Evolutionary conservation across 1,284 basidiomycete species (phyloP).

Genomic region (Cutaneotrichosporon curvatum): DNA sequence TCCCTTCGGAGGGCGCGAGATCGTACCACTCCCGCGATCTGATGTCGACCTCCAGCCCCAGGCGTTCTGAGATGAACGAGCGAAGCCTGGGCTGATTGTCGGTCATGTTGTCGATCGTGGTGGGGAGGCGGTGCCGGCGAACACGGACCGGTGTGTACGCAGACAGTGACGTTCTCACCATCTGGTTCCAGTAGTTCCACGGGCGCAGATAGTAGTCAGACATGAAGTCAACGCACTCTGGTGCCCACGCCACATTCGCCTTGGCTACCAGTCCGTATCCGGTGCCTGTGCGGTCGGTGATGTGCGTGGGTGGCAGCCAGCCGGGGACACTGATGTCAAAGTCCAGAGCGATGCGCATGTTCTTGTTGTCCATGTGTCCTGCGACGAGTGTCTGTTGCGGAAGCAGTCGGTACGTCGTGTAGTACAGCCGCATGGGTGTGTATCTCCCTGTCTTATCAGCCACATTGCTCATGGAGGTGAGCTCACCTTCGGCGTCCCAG

Average conservation of each 20-base stretch:
- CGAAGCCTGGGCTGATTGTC: slow-evolving; percentile 7
- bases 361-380: slow-evolving; percentile 11
- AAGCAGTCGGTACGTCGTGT: slow-evolving; percentile 16
- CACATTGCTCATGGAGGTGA: not conserved
- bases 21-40: not conserved
- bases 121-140: slow-evolving; percentile 33
- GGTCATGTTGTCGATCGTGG: too few species aligned
- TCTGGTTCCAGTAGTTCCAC: not conserved
- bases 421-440: slow-evolving; percentile 30
- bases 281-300: slow-evolving; percentile 21
- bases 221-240: too few species aligned
- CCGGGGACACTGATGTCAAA: slow-evolving; percentile 43
- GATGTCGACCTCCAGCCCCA: not conserved
- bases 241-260: slow-evolving; percentile 30
- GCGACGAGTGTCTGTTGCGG: slow-evolving; percentile 12
- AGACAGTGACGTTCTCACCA: not conserved
- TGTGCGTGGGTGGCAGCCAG: slow-evolving; percentile 39
- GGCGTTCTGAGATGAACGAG: slow-evolving; percentile 12
- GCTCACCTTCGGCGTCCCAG: slow-evolving; percentile 24
- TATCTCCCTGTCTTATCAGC: slow-evolving; percentile 32
- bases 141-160: slow-evolving; percentile 24
- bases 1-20: not conserved
- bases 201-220: not conserved
- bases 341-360: slow-evolving; percentile 26
- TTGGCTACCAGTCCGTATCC: slow-evolving; percentile 30